A percentile compares a stretch with the other conserved stretches of the same genome.
These are phyloP conservation scores for Microdochium bolleyi DNA, from an alignment of 2,329 filamentous ascomycete species.

Conservation along the genomic window DNA sequence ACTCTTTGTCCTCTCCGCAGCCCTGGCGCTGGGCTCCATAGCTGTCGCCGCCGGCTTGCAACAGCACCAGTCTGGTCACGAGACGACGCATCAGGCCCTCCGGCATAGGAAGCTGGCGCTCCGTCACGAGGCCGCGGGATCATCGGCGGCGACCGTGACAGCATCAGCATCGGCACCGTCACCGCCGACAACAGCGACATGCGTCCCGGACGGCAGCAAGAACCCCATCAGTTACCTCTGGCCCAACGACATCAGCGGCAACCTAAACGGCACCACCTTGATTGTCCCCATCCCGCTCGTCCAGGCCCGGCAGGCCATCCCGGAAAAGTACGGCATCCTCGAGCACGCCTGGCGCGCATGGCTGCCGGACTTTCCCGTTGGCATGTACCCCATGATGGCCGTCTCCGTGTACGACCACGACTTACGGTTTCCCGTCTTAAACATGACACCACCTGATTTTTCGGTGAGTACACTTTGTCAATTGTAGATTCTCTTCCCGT, in stretches of 20 bases:
- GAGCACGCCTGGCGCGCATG: conserved; percentile 36
- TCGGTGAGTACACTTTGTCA: no score
- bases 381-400: conserved; percentile 44
- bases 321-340: conserved; percentile 38
- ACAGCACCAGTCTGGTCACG: no score
- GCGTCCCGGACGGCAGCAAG: conserved; percentile 21
- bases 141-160: background rate
- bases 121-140: background rate
- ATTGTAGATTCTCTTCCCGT: no score
- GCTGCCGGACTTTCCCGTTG: conserved; percentile 38
- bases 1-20: background rate
- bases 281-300: conserved; percentile 41
- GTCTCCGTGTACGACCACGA: conserved; percentile 44
- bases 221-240: conserved; percentile 40
- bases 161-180: background rate
- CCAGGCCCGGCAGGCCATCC: conserved; percentile 37
- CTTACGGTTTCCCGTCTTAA: conserved; percentile 30
- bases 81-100: no score
- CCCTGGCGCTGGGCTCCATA: background rate
- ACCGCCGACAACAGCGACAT: conserved; percentile 5
- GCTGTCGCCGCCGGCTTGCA: background rate
- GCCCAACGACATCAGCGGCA: conserved; percentile 39
- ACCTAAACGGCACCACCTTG: conserved; percentile 43
- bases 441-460: conserved; percentile 36
- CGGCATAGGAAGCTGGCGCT: no score